Conservation (phyloP, 2,329 filamentous ascomycete species). For the Colletotrichum cereale region DNA sequence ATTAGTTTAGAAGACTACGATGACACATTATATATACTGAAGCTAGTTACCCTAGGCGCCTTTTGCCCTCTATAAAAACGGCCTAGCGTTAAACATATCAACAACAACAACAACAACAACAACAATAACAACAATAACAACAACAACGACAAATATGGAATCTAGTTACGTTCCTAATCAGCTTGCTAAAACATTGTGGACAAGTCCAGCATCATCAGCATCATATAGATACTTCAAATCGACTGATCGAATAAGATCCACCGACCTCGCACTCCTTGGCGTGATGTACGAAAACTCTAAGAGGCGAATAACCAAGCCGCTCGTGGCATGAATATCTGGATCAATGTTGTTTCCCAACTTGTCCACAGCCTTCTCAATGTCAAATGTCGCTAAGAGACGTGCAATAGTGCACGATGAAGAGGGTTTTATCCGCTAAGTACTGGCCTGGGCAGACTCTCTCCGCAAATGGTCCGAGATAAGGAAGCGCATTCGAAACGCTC, state of each 20-base stretch:
- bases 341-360: slow-evolving; percentile 50
- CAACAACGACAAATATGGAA: too few species aligned
- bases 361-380: slow-evolving; percentile 52
- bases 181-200: not conserved
- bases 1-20: too few species aligned
- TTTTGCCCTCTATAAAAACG: too few species aligned
- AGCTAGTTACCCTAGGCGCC: too few species aligned
- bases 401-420: too few species aligned
- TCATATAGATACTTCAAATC: slow-evolving; percentile 17
- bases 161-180: not conserved
- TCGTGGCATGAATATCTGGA: not conserved
- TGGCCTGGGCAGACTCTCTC: too few species aligned
- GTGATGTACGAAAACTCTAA: not conserved
- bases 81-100: too few species aligned
- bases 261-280: slow-evolving; percentile 1
- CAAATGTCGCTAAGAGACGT: slow-evolving; percentile 60
- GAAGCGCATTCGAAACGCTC: slow-evolving; percentile 48
- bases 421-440: too few species aligned
- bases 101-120: too few species aligned
- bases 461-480: slow-evolving; percentile 48
- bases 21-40: too few species aligned
- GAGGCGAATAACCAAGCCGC: slow-evolving; percentile 22
- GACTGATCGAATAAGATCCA: slow-evolving; percentile 20
- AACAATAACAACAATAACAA: too few species aligned
- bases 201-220: slow-evolving; percentile 15